Conservation (phyloP, 1,284 basidiomycete species). For the Exobasidium cylindrosporum region DNA sequence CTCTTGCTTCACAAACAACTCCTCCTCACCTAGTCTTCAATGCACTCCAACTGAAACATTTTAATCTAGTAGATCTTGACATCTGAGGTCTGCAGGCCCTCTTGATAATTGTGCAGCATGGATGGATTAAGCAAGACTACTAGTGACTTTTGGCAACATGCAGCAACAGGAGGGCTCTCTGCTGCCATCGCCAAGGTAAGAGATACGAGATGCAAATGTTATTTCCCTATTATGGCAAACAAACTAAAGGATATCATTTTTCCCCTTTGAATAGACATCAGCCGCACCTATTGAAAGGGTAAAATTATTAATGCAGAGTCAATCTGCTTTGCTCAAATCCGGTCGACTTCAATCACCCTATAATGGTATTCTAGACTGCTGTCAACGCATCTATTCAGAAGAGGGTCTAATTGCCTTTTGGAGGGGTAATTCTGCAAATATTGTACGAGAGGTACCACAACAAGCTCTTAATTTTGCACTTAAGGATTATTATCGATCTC, state of each 20-base stretch:
- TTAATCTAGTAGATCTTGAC: no score
- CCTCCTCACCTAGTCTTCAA: no score
- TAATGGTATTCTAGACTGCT: constrained; percentile 89
- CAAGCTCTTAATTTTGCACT: constrained; percentile 80
- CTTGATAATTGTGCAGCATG: no score
- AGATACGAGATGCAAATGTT: not conserved
- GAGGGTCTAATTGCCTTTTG: constrained; percentile 86
- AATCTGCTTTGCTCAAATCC: constrained; percentile 52
- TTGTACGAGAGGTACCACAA: constrained; percentile 96
- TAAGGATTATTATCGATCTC: constrained; percentile 14
- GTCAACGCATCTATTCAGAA: constrained; percentile 79
- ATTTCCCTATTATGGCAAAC: not conserved
- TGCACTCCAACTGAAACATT: no score
- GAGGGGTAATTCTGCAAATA: constrained; percentile 96
- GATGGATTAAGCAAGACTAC: no score
- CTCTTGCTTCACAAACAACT: no score
- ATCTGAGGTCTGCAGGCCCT: no score
- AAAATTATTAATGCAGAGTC: constrained; percentile 55
- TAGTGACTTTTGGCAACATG: no score
- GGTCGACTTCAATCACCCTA: constrained; percentile 61
- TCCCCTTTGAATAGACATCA: no score
- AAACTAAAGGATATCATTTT: no score
- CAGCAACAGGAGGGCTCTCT: constrained; percentile 33
- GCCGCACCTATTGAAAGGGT: constrained; percentile 99
- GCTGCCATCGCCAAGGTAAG: constrained; percentile 76